Evolutionary conservation across 129 eudicot species (phyloP), one percentile per base, ranked within the genome.

Genomic region (Solidago caesia): DNA sequence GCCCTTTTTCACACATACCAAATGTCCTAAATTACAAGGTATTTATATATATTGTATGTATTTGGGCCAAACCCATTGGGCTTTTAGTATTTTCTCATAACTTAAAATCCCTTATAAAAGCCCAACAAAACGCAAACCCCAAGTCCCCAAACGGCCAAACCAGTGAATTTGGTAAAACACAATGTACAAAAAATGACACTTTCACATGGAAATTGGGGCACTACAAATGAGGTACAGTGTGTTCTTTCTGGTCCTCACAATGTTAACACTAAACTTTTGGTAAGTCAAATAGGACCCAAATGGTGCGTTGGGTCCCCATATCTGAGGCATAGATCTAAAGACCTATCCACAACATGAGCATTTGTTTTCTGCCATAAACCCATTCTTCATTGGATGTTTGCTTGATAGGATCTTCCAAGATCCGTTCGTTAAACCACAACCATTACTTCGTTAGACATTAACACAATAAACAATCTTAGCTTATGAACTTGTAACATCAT

Each of bases 181-280:
- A 33, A 21, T 21, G 39, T 33, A 33, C 39, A 33, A 33, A 33
- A 33, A 33, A 10, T 21, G 64, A 64, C 69, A 42, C 26, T 61
- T 66, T 16, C 13, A 44, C 7, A 66, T 43, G 7, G 55, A 66
- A 44, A 67, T 1, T 67, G 33, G 71, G 56, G 13, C 71, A 67
- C 42, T 67, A 44, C 8, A 9, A 6, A 44, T 7, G 39, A 16
- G 27, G 55, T 8, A 67, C 9, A 12, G 5, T 67, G 63, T 59
- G 21, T 71, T 67, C 48, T 71, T 11, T 72, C 48, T 79, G n/a
- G 69, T 79, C 82, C 82, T 72, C 78, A 64, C 73, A 79, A 7
- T 64, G 47, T 65, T 75, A 66, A 14, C 58, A 26, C 26, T 14
- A 12, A 14, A 55, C 5, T 39, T 71, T 14, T 67, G 44, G 13